Conservation (phyloP, 371 early-diverging fungal genomes). For the Aphelidium insulamus region DNA sequence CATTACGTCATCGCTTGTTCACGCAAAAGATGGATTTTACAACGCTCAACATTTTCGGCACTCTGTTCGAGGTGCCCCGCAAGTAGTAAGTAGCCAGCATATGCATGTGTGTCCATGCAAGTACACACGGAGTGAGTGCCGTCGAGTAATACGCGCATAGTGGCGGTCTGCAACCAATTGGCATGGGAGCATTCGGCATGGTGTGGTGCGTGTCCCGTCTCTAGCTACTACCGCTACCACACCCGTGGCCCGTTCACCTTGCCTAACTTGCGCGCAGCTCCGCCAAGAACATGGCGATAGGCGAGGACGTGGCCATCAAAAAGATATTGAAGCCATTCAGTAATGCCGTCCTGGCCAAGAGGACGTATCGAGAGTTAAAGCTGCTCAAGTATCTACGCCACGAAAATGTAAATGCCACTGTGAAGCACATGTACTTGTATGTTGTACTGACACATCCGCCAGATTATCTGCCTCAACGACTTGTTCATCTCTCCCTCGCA, state of each 20-base stretch:
- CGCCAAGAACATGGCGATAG: conserved; percentile 57
- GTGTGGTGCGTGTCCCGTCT: conserved; percentile 44
- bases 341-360: conserved; percentile 72
- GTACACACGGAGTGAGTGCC: background rate
- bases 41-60: conserved; percentile 69
- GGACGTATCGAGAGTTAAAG: conserved; percentile 80
- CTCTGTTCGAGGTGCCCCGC: conserved; percentile 75
- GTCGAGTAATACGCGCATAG: background rate
- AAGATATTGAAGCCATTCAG: conserved; percentile 85
- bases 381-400: conserved; percentile 68
- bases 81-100: conserved; percentile 19
- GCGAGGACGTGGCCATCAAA: conserved; percentile 73
- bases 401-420: conserved; percentile 36
- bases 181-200: conserved; percentile 90
- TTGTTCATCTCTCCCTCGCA: conserved; percentile 77
- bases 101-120: background rate
- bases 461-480: conserved; percentile 64
- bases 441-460: background rate
- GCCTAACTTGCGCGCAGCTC: conserved; percentile 26
- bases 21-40: too few species aligned
- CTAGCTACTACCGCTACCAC: background rate
- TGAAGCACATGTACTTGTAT: conserved; percentile 1
- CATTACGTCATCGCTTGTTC: too few species aligned
- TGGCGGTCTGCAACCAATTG: conserved; percentile 78
- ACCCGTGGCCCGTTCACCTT: background rate